Conservation (phyloP, 495 filamentous ascomycete genomes). For the Astrothelium subdiscretum region DNA sequence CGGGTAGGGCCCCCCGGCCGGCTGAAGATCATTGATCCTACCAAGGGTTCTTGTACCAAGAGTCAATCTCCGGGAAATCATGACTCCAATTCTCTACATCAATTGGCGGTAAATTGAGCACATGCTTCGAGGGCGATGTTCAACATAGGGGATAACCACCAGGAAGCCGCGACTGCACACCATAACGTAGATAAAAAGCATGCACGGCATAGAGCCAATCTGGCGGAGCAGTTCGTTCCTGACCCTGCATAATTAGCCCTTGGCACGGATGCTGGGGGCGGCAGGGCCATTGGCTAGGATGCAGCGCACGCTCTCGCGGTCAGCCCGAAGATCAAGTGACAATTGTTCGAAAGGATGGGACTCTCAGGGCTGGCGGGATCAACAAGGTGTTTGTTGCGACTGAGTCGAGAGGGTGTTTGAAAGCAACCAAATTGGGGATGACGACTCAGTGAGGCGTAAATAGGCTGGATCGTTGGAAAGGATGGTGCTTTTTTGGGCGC, state of each 20-base stretch:
- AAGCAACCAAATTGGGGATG: not conserved
- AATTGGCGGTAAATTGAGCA: too few species aligned
- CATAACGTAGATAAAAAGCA: not conserved
- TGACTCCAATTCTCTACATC: too few species aligned
- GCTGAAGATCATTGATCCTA: not conserved
- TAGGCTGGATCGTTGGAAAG: not conserved
- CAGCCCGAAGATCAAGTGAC: not conserved
- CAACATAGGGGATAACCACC: too few species aligned
- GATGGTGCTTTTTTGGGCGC: not conserved
- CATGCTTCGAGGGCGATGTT: too few species aligned
- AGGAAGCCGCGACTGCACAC: too few species aligned
- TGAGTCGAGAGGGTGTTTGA: not conserved
- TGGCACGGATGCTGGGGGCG: not conserved
- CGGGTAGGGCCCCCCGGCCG: not conserved
- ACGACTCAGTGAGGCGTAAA: not conserved
- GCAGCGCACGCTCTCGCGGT: not conserved
- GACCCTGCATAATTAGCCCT: slow-evolving; percentile 3
- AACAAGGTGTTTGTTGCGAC: not conserved
- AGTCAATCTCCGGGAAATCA: too few species aligned
- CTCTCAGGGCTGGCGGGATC: not conserved
- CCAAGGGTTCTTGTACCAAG: not conserved
- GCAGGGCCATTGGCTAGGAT: not conserved
- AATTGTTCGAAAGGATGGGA: not conserved
- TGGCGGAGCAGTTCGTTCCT: not conserved
- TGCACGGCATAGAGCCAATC: not conserved